Evolutionary conservation across 176 grass and related monocot genomes (phyloP), one percentile per base, ranked within the genome.

Genomic region (Rhipidocladum racemiflorum): DNA sequence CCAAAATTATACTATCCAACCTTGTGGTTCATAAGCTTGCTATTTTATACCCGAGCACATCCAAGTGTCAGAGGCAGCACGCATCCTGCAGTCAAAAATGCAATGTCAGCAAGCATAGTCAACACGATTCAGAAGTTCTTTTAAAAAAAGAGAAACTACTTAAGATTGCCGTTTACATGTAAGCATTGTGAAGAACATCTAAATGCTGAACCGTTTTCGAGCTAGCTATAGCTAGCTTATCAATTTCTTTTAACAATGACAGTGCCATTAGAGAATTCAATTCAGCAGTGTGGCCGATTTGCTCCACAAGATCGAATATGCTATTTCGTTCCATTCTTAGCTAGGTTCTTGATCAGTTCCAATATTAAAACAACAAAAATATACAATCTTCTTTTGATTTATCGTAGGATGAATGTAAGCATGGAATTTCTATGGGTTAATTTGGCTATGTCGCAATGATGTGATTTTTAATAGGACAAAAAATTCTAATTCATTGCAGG

Each of bases 1-100:
- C 76, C 48, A 75, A 45, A 43, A 85, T 43, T 67, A 68, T 78
- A 73, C 60, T 34, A 80, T 74, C 17, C 8, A 65, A 17, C 69
- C 51, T 62, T 80, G 82, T 34, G 76, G 70, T 54, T 36, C 82
- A 75, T 25, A 70, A 62, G 76, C 18, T 40, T 80, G 68, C 9
- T 68, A 68, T 68, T 80, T 68, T 76, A 62, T 80, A 42, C 5
- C 14, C 65, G 46, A 56, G 66, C 79, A n/a, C 62, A 78, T 36
- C 45, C 80, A 45, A n/a, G 21, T 72, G 86, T 88, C 68, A 51
- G 62, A 88, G 50, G 53, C 23, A 80, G 51, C 82, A 54, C 42
- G 23, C 70, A 68, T 36, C 42, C 38, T 13, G 70, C 70, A 45
- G 55, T 4, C 29, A 16, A 15, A 11, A 13, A 61, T n/a, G 50